Conservation (phyloP, 2,329 filamentous ascomycete genomes). For the Dactylellina drechsleri region DNA sequence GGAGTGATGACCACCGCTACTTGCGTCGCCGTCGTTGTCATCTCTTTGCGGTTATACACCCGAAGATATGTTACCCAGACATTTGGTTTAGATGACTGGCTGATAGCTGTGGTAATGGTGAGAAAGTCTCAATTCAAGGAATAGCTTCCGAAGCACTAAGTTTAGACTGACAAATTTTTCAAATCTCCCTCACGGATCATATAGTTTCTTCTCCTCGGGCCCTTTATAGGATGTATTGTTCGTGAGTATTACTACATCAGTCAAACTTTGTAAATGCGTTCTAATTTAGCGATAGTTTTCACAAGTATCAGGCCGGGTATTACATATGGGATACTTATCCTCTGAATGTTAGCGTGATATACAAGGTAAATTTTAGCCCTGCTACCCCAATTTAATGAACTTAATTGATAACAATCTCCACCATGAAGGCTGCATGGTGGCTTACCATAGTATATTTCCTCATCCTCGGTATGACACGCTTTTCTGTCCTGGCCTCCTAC, state of each 20-base stretch:
- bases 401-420: no score
- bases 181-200: background rate
- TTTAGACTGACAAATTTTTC: background rate
- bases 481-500: constrained; percentile 56
- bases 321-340: constrained; percentile 38
- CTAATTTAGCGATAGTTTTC: constrained; percentile 1
- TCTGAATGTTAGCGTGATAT: constrained; percentile 10
- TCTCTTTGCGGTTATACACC: constrained; percentile 55
- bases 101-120: constrained; percentile 57
- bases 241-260: constrained; percentile 26
- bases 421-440: constrained; percentile 16
- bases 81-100: constrained; percentile 58
- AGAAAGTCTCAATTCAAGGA: constrained; percentile 11
- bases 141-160: no score
- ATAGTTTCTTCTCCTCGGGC: constrained; percentile 18
- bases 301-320: constrained; percentile 16
- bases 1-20: constrained; percentile 29
- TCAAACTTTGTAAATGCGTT: constrained; percentile 18
- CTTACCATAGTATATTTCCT: constrained; percentile 40
- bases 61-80: constrained; percentile 51
- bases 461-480: constrained; percentile 53
- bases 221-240: constrained; percentile 15
- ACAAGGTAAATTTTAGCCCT: constrained; percentile 35
- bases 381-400: background rate
- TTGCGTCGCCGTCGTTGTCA: constrained; percentile 30